phyloP scores from a whole-genome alignment of 2,329 filamentous ascomycete species.

The Karstenula rhodostoma region DNA sequence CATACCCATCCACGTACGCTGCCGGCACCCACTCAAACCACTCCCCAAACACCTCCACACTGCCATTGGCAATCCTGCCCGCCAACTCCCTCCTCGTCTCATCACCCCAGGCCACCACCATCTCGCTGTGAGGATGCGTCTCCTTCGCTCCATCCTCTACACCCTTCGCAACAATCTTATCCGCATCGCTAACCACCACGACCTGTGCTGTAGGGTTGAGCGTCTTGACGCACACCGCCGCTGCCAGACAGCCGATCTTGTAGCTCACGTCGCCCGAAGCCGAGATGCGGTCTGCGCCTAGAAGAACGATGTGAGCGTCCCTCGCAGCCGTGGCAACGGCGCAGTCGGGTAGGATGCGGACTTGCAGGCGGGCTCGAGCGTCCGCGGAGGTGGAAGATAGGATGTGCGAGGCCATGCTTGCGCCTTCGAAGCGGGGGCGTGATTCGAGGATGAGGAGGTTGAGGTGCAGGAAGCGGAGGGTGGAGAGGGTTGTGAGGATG shows the following conservation, averaged over 20 bases:
- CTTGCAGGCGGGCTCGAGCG: conserved; percentile 38
- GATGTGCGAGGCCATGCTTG: conserved; percentile 61
- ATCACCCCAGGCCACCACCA: conserved; percentile 58
- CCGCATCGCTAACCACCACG: conserved; percentile 65
- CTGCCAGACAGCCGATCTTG: conserved; percentile 70
- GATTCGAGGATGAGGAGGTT: conserved; percentile 72
- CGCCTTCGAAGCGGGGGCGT: conserved; percentile 71
- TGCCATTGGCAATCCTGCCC: conserved; percentile 26
- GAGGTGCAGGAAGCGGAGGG: conserved; percentile 49
- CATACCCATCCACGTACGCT: conserved; percentile 38
- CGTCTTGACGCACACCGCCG: conserved; percentile 63
- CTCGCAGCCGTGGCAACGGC: conserved; percentile 62
- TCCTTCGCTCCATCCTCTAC: conserved; percentile 27
- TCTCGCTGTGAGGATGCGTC: conserved; percentile 58
- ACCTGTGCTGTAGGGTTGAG: conserved; percentile 58
- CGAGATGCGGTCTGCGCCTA: conserved; percentile 72
- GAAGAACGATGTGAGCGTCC: conserved; percentile 64
- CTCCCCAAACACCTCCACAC: conserved; percentile 50
- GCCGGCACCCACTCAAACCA: conserved; percentile 46
- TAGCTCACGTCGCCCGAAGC: conserved; percentile 68
- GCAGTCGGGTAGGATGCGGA: conserved; percentile 68
- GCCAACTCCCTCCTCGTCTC: conserved; percentile 19
- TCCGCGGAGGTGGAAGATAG: conserved; percentile 20
- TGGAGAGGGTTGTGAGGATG: conserved; percentile 54
- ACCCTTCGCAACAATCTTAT: conserved; percentile 62